These are phyloP conservation scores for Phascolomyces articulosus DNA, from an alignment of 371 early-diverging fungal species.

Conservation along the genomic window DNA sequence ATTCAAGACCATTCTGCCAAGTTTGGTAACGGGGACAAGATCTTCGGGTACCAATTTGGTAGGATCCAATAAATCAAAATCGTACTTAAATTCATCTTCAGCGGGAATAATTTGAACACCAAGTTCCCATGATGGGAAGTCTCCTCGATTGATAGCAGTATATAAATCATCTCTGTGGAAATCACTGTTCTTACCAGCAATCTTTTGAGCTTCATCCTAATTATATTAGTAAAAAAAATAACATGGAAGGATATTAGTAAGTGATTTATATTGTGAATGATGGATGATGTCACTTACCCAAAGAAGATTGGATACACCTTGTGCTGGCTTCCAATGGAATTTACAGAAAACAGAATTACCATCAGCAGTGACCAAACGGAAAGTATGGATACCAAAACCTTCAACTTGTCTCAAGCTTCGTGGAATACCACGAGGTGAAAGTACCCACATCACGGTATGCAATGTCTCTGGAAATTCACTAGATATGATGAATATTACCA, in stretches of 20 bases:
- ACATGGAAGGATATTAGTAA: neutral
- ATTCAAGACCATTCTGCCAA: slow-evolving; percentile 57
- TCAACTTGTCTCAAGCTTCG: slow-evolving; percentile 42
- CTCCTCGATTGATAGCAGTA: slow-evolving; percentile 45
- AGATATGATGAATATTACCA: neutral
- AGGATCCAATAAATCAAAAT: slow-evolving; percentile 55
- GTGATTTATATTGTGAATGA: no score
- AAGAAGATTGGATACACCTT: slow-evolving; percentile 41
- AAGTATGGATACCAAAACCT: slow-evolving; percentile 52
- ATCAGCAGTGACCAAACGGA: slow-evolving; percentile 49
- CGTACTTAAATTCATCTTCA: slow-evolving; percentile 43
- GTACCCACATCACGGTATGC: slow-evolving; percentile 48
- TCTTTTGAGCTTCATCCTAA: slow-evolving; percentile 53
- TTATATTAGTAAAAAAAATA: neutral
- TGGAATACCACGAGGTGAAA: slow-evolving; percentile 53
- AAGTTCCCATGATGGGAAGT: slow-evolving; percentile 55
- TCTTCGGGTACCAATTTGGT: slow-evolving; percentile 62
- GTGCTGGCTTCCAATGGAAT: slow-evolving; percentile 56
- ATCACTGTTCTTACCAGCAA: slow-evolving; percentile 54
- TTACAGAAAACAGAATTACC: slow-evolving; percentile 48
- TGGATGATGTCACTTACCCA: no score
- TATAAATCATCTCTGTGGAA: slow-evolving; percentile 53
- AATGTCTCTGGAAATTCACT: slow-evolving; percentile 39
- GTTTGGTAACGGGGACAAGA: slow-evolving; percentile 37
- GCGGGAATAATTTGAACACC: slow-evolving; percentile 51